A percentile compares a stretch with the other conserved stretches of the same genome.
Evolutionary conservation across 441 rosid genomes (phyloP).

Genomic region (Aleurites moluccanus): DNA sequence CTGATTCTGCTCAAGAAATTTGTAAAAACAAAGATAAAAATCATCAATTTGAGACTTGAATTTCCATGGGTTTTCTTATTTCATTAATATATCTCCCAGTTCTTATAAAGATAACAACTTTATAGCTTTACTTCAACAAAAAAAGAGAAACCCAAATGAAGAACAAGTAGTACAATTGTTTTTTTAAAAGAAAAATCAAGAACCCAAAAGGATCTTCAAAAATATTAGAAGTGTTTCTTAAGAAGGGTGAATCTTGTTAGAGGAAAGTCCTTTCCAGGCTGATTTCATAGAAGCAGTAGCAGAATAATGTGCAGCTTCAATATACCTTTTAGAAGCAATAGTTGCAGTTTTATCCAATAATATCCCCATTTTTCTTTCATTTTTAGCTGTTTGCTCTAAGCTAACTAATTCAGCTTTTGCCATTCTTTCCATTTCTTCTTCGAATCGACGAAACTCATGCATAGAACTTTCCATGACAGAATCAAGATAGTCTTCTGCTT

Average conservation of each 20-base stretch:
- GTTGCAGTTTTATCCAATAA: constrained; percentile 60
- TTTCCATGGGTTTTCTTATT: no score
- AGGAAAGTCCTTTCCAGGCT: constrained; percentile 59
- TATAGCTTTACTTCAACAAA: not conserved
- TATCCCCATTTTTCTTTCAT: constrained; percentile 54
- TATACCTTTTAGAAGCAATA: constrained; percentile 58
- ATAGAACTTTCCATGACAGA: constrained; percentile 74
- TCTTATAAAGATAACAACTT: no score
- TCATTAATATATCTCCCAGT: not conserved
- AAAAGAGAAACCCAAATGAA: not conserved
- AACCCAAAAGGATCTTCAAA: not conserved
- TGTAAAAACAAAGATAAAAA: no score
- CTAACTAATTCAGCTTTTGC: constrained; percentile 23
- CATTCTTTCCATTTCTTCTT: constrained; percentile 72
- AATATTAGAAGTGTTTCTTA: constrained; percentile 23
- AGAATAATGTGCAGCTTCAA: constrained; percentile 71
- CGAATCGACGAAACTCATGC: constrained; percentile 68
- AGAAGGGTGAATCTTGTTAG: constrained; percentile 75
- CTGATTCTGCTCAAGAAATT: no score
- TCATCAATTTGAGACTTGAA: no score
- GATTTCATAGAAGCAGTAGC: constrained; percentile 83
- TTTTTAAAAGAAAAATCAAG: not conserved
- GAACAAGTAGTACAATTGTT: not conserved
- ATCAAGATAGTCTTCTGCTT: constrained; percentile 68
- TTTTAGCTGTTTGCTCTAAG: constrained; percentile 43